These are phyloP conservation scores for Lathyrus aphaca DNA, from an alignment of 306 rosid genomes.

Conservation along the genomic window DNA sequence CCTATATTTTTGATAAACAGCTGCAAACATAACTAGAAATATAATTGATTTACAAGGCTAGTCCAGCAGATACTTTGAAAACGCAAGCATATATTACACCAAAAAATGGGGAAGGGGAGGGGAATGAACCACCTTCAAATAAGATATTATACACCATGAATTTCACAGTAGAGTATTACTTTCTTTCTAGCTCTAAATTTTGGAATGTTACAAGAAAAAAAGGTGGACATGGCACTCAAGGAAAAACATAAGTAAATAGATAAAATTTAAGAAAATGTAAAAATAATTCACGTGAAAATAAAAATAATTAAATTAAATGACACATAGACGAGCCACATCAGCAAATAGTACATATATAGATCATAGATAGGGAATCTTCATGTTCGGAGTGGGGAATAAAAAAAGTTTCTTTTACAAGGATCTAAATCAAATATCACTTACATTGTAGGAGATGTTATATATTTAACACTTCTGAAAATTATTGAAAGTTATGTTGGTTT, in stretches of 20 bases:
- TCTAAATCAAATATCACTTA: no score
- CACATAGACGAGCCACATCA: no score
- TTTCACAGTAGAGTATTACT: conserved; percentile 21
- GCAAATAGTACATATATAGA: no score
- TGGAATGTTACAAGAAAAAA: conserved; percentile 46
- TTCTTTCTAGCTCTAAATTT: conserved; percentile 36
- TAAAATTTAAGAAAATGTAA: no score
- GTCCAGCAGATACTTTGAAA: conserved; percentile 22
- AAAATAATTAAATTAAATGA: no score
- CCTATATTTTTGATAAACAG: conserved; percentile 4
- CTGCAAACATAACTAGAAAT: conserved; percentile 13
- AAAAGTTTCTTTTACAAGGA: no score
- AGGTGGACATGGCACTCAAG: conserved; percentile 41
- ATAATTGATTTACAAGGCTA: conserved; percentile 39
- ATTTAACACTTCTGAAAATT: no score
- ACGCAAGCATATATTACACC: conserved; percentile 27
- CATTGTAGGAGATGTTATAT: no score
- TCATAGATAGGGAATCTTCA: no score
- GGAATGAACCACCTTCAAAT: conserved; percentile 39
- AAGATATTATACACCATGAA: conserved; percentile 40
- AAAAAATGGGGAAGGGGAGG: not conserved
- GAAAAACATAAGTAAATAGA: conserved; percentile 49
- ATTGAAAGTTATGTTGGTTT: no score
- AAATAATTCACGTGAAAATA: no score
- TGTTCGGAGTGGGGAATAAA: no score